Evolutionary conservation across 768 basidiomycete genomes (phyloP).

Genomic region (Pleurotus platypus): DNA sequence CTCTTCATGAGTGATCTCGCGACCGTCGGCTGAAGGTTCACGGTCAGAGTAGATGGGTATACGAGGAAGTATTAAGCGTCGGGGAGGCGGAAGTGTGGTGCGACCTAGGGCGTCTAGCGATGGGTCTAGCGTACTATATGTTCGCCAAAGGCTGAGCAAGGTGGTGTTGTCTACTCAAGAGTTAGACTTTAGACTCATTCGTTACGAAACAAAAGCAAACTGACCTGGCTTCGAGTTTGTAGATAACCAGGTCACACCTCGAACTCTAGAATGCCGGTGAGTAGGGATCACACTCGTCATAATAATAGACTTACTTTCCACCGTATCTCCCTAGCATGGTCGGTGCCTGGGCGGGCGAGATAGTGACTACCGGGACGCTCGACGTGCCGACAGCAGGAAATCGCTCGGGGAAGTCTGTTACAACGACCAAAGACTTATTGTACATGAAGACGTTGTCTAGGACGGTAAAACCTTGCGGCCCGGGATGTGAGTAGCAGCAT

Average conservation of each 20-base stretch:
- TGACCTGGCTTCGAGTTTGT: constrained; percentile 48
- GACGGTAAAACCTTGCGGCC: constrained; percentile 68
- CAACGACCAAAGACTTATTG: constrained; percentile 70
- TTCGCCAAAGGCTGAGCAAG: constrained; percentile 73
- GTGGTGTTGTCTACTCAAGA: constrained; percentile 56
- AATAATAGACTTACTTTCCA: constrained; percentile 38
- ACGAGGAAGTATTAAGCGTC: constrained; percentile 73
- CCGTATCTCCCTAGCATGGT: constrained; percentile 48
- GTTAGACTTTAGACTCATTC: background rate
- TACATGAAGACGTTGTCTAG: constrained; percentile 78
- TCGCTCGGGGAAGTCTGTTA: constrained; percentile 59
- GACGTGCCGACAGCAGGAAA: constrained; percentile 54
- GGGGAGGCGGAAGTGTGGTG: constrained; percentile 59
- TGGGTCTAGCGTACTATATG: constrained; percentile 61
- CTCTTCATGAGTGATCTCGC: background rate
- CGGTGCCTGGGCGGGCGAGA: constrained; percentile 49
- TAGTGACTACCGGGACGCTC: constrained; percentile 49
- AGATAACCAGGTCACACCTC: constrained; percentile 68
- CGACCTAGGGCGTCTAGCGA: constrained; percentile 37
- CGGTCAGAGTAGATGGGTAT: constrained; percentile 56
- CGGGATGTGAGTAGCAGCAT: background rate
- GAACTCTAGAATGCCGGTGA: constrained; percentile 38
- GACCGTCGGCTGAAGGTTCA: constrained; percentile 27
- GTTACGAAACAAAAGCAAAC: constrained; percentile 18
- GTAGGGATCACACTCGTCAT: background rate